A percentile compares a stretch with the other conserved stretches of the same genome.
These are phyloP conservation scores for Pouteria glomerata DNA, from an alignment of 148 eudicot species.

Conservation along the genomic window DNA sequence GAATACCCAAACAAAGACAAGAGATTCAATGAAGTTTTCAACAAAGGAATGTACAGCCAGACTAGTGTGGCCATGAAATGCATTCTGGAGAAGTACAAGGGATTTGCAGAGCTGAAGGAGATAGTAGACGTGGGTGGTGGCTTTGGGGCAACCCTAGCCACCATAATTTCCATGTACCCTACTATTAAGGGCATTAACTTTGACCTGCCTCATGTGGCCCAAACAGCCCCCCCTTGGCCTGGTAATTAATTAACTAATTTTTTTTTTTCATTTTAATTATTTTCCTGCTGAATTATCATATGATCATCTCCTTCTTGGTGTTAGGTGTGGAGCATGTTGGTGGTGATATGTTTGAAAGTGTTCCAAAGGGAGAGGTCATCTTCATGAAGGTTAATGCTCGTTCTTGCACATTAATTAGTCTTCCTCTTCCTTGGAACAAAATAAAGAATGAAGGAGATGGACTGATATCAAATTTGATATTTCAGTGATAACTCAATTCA, in stretches of 20 bases:
- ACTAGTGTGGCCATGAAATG: slow-evolving; percentile 30
- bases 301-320: background rate
- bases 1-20: slow-evolving; percentile 38
- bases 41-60: slow-evolving; percentile 30
- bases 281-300: no score
- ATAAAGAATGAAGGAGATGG: no score
- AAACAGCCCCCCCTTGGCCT: slow-evolving; percentile 43
- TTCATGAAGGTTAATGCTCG: slow-evolving; percentile 42
- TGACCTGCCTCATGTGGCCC: no score
- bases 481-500: no score
- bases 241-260: slow-evolving; percentile 9
- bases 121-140: slow-evolving; percentile 55
- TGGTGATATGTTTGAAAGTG: no score
- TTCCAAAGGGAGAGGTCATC: slow-evolving; percentile 41
- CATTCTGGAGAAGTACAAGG: slow-evolving; percentile 37
- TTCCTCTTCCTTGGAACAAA: no score
- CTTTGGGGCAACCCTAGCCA: slow-evolving; percentile 35
- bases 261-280: no score
- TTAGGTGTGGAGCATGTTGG: slow-evolving; percentile 51
- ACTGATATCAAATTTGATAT: no score
- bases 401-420: no score
- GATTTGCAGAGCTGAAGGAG: slow-evolving; percentile 37
- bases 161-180: slow-evolving; percentile 40
- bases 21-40: slow-evolving; percentile 34
- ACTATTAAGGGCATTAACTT: slow-evolving; percentile 44